These are phyloP conservation scores for Hortiboletus flavorubellus DNA, from an alignment of 768 basidiomycete genomes.

Conservation along the genomic window DNA sequence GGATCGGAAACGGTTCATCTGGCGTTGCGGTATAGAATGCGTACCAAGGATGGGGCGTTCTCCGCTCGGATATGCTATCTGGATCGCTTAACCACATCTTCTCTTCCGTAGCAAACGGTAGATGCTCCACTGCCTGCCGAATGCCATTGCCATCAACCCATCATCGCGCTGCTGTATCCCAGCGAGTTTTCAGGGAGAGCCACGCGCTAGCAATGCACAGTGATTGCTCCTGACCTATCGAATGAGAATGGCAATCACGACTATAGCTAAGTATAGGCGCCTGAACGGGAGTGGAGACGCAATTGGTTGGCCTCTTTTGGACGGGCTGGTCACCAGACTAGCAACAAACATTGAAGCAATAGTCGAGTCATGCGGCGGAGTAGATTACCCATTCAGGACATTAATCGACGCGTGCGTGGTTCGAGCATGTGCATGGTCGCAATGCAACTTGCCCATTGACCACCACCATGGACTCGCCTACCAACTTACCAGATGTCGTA, in stretches of 20 bases:
- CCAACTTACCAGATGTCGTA: background rate
- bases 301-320: too few relatives aligned
- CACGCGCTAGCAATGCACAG: background rate
- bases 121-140: background rate
- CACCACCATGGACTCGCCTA: conserved; percentile 14
- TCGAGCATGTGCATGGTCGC: background rate
- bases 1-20: background rate
- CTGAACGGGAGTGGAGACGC: too few relatives aligned
- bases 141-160: background rate
- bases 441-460: conserved; percentile 4
- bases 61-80: background rate
- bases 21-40: background rate
- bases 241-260: background rate
- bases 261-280: background rate
- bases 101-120: background rate
- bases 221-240: background rate
- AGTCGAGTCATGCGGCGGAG: background rate
- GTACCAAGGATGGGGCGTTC: background rate
- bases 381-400: background rate
- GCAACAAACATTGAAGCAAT: too few relatives aligned
- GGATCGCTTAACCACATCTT: background rate
- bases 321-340: too few relatives aligned
- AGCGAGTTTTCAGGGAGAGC: background rate
- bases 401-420: background rate
- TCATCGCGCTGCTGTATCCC: background rate